Evolutionary conservation across 768 basidiomycete genomes (phyloP).

Genomic region (Lanmaoa rubissima): DNA sequence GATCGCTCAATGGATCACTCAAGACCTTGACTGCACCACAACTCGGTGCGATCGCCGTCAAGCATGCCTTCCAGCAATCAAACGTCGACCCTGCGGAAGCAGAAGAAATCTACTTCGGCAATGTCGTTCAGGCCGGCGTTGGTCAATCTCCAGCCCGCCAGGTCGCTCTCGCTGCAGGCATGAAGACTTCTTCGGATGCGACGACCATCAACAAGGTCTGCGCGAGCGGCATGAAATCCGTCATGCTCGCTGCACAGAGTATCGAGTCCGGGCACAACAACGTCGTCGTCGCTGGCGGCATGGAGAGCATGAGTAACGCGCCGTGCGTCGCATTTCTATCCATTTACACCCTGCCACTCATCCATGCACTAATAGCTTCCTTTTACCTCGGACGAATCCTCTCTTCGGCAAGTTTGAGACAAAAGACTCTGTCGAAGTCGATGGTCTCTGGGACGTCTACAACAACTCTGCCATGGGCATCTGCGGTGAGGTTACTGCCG

Average conservation of each 20-base stretch:
- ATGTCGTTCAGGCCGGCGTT: constrained; percentile 96
- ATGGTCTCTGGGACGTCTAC: constrained; percentile 97
- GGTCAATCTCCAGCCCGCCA: constrained; percentile 99
- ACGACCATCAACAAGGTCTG: constrained; percentile 99
- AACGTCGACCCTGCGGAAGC: constrained; percentile 76
- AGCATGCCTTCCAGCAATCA: constrained; percentile 81
- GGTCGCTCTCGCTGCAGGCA: constrained; percentile 88
- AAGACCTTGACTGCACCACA: constrained; percentile 88
- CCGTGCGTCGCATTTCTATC: constrained; percentile 61
- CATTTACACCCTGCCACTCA: constrained; percentile 3
- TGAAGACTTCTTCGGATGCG: constrained; percentile 83
- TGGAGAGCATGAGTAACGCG: constrained; percentile 99
- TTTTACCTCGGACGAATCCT: constrained; percentile 77
- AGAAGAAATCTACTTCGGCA: constrained; percentile 98
- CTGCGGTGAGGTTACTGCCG: constrained; percentile 86
- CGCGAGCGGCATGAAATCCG: constrained; percentile 93
- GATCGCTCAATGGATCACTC: constrained; percentile 86
- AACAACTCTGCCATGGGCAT: constrained; percentile 98
- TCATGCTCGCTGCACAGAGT: constrained; percentile 91
- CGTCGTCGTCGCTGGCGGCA: constrained; percentile 92
- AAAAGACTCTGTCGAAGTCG: constrained; percentile 83
- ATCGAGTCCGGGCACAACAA: constrained; percentile 83
- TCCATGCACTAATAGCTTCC: constrained; percentile 51
- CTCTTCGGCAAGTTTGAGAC: constrained; percentile 87
- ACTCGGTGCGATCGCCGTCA: constrained; percentile 85